Evolutionary conservation across 768 basidiomycete species (phyloP).

Genomic region (Leccinum uliginosum): DNA sequence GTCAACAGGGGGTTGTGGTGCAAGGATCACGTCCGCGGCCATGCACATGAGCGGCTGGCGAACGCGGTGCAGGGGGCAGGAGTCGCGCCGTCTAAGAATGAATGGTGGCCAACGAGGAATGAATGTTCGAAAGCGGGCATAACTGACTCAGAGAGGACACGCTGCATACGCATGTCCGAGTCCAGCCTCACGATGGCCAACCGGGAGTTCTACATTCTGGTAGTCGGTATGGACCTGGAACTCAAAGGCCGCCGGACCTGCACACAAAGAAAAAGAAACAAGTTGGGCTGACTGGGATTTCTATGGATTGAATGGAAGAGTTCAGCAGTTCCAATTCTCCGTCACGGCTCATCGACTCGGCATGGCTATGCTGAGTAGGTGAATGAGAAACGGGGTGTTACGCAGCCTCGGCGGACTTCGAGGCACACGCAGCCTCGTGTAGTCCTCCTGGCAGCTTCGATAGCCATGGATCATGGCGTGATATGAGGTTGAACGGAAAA

Average conservation of each 20-base stretch:
- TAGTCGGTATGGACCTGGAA: neutral
- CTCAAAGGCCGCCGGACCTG: neutral
- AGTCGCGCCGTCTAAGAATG: constrained; percentile 9
- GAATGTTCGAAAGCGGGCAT: constrained; percentile 2
- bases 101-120: constrained; percentile 14
- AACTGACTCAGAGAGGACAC: constrained; percentile 10
- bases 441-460: constrained; percentile 17
- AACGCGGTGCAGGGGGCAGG: constrained; percentile 15
- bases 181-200: neutral
- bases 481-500: neutral
- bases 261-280: neutral
- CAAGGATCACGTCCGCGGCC: constrained; percentile 1
- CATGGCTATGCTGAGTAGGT: neutral
- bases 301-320: neutral
- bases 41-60: constrained; percentile 11
- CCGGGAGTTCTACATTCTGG: neutral
- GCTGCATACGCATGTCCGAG: constrained; percentile 14
- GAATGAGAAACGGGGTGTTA: constrained; percentile 13
- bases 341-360: neutral
- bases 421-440: constrained; percentile 19
- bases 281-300: neutral
- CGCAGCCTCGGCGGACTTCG: constrained; percentile 9
- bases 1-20: constrained; percentile 6
- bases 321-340: neutral
- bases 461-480: neutral